Base-by-base conservation (phyloP, 1,284 basidiomycete species). In the Sporisorium exsertum region DNA sequence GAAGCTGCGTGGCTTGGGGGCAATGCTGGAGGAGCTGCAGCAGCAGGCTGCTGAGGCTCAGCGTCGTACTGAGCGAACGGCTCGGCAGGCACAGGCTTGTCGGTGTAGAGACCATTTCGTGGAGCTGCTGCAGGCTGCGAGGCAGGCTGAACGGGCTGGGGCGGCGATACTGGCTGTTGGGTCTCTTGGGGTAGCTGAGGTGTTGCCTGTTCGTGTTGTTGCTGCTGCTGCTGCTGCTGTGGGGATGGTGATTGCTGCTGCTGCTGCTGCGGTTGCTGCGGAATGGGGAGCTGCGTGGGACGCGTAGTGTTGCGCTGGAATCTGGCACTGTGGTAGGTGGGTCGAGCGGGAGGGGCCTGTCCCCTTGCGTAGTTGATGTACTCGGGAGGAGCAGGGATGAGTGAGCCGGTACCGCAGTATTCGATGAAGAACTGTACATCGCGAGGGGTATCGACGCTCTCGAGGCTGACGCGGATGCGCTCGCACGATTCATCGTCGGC, bases 401-500 rank as follows among this genome's bases (percentile, higher is more conserved):
- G 64, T 3, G 81, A 57, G 40, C 84, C 84, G 20, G 84, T 85
- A 15, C 81, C 83, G 55, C 72, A 77, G 50, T 79, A 69, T 37
- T 82, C 79, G 42, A 85, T 82, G 67, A 84, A 85, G 58, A 59
- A 60, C 18, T 73, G 65, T 22, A 84, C 78, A 49, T 85, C 84
- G 27, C 78, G 63, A 3, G 66, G 64, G 16, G 83, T 74, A 24
- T 85, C 83, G 58, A 82, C 81, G 42, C 72, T 78, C 62, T 85
- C 83, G 20, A 85, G 72, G 33, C 82, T 72, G 52, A 84, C 83
- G 20, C 83, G 73, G 26, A 84, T 77, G 12, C 81, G 72, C 58
- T 85, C 83, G 71, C 83, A 85, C 1, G 77, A 78, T 58, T 97
- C 94, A 84, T 99, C 97, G 84, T 99, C 96, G 22, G 91, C 89